Percentiles rank a stretch among this genome's conserved stretches.
Conservation (phyloP, 768 basidiomycete species). For the Hemileccinum rubropunctum region DNA sequence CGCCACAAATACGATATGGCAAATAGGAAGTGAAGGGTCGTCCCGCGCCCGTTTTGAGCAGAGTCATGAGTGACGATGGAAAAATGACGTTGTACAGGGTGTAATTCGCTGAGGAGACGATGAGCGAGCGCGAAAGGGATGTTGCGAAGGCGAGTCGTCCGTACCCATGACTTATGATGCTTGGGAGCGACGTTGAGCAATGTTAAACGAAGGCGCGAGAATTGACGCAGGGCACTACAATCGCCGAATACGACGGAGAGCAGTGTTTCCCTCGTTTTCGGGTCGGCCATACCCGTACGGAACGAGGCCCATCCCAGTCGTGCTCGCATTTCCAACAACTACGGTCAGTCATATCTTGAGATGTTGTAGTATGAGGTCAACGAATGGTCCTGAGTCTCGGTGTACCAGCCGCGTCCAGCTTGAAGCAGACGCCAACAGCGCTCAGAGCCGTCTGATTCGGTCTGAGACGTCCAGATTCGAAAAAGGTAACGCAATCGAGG, state of each 20-base stretch:
- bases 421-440: too few relatives aligned
- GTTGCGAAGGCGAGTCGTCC: too few relatives aligned
- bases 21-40: background rate
- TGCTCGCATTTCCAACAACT: slow-evolving; percentile 6
- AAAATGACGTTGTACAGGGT: too few relatives aligned
- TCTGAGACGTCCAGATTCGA: too few relatives aligned
- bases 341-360: background rate
- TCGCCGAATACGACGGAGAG: slow-evolving; percentile 7
- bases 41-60: background rate
- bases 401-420: too few relatives aligned
- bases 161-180: background rate
- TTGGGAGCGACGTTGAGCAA: background rate
- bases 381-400: too few relatives aligned
- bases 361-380: too few relatives aligned
- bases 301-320: slow-evolving; percentile 10
- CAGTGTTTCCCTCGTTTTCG: background rate
- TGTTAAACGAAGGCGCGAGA: slow-evolving; percentile 4
- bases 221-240: background rate
- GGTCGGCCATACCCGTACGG: too few relatives aligned
- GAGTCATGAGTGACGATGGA: background rate
- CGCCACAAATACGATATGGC: background rate
- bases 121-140: background rate
- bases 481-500: background rate
- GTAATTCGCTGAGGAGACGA: background rate
- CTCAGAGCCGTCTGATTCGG: too few relatives aligned